Percentiles rank a stretch among this genome's conserved stretches.
Conservation (phyloP, 2,329 filamentous ascomycete genomes). For the Sporothrix pallida region DNA sequence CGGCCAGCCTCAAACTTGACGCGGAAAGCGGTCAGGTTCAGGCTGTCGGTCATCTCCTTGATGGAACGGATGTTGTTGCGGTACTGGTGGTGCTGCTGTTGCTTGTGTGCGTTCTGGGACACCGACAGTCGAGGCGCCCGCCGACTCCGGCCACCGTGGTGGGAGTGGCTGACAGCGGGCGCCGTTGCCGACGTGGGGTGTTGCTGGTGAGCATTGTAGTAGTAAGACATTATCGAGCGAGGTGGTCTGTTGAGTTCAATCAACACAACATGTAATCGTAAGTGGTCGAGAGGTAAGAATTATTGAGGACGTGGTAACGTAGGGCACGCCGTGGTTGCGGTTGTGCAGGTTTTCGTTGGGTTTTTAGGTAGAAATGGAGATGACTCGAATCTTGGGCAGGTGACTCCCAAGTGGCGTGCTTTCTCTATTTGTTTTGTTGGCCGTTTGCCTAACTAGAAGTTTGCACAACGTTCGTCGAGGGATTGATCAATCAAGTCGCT, state of each 20-base stretch:
- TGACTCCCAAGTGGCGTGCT: constrained; percentile 27
- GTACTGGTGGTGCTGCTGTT: constrained; percentile 49
- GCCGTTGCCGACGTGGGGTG: constrained; percentile 61
- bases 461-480: background rate
- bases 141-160: constrained; percentile 84
- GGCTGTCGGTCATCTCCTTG: constrained; percentile 83
- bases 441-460: background rate
- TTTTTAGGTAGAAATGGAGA: background rate
- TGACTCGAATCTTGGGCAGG: constrained; percentile 30
- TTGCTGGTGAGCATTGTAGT: constrained; percentile 65
- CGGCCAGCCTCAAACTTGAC: constrained; percentile 87
- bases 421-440: background rate
- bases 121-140: constrained; percentile 81
- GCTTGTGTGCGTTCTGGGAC: constrained; percentile 81
- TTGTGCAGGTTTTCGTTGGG: constrained; percentile 13
- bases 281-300: background rate
- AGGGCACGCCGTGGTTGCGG: constrained; percentile 31
- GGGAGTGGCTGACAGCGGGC: constrained; percentile 69
- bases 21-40: constrained; percentile 77
- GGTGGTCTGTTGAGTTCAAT: background rate
- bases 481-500: constrained; percentile 25
- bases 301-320: background rate
- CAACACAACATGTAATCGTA: background rate
- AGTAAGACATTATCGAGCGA: constrained; percentile 62
- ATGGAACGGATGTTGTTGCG: constrained; percentile 81